Evolutionary conservation across 192 early-diverging fungal genomes (phyloP), one percentile per base, ranked within the genome.

Genomic region (Backusella sp.): DNA sequence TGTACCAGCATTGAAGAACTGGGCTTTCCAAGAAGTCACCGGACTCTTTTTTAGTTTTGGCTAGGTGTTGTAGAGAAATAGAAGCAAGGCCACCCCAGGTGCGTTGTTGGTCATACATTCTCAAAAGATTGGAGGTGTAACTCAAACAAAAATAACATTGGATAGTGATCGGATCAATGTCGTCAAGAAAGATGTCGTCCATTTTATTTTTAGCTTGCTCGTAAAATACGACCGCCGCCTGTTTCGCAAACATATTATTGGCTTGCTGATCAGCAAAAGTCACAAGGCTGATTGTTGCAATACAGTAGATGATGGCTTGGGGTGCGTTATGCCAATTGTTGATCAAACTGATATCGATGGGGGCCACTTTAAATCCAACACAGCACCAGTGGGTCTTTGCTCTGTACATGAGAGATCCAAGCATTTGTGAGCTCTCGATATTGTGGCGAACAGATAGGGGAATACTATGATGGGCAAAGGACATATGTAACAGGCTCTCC

Each of bases 351-450:
- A 77, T 36, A 6, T 14, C 59, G 19, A 81, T 26, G 1, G 80
- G 80, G n/a, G 80, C 68, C 0, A 81, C 76, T 36, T 81, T 81
- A 59, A 81, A 81, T 12, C 76, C 80, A 28, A 81, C 67, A 26
- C 80, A 81, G 23, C 80, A 81, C 80, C 80, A 81, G 21, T 81
- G 76, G 0, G 19, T 41, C 8, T 59, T 3, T 9, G 73, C 76
- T 3, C 62, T 49, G 14, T 65, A 41, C 80, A 81, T 81, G 1
- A 79, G 46, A 17, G 37, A 34, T 9, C 70, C 71, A 15, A 79
- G 44, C 44, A 79, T 62, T 6, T 70, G 41, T 17, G 77, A 42
- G 37, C 37, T 70, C 26, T 41, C 73, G 5, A 79, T 65, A 2
- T 73, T 79, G 15, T 46, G 26, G 12, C 68, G 28, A 28, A 76